Evolutionary conservation across 306 rosid species (phyloP), one percentile per base, ranked within the genome.

Genomic region (Luffa acutangula): DNA sequence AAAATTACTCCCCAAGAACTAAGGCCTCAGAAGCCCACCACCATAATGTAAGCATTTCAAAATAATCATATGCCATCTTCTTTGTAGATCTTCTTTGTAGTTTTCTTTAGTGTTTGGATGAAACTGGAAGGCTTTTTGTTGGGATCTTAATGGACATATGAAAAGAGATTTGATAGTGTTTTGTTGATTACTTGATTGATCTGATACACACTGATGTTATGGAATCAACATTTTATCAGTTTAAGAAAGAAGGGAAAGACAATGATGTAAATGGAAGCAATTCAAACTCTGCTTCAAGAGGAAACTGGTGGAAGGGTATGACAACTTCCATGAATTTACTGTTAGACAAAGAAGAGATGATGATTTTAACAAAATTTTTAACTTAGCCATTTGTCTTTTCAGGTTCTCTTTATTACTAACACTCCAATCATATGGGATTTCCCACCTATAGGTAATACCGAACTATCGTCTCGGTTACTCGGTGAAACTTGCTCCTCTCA

Each of bases 301-400:
- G 97, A 80, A 92, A 94, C 82, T 94, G 98, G 98, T 94, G 98
- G 98, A 82, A 94, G 87, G 98, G 98, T 94, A 88, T 39, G 84
- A 79, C 46, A 81, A 21, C 76, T 39, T n/a, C 51, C 20, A 52
- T 75, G 8, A 48, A 37, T 75, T 52, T 17, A 9, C 11, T 53
- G 5, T 52, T 53, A 18, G 46, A 45, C 9, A 64, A 77, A 58
- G 36, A 48, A 49, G 58, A 78, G 25, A 7, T 48, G 49, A 21
- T 10, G 46, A 18, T 45, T 12, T 76, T 53, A 36, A 48, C 20
- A 42, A 34, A 0, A 42, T 2, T 39, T 76, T 80, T 75, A 62
- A 37, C 71, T 45, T 9, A 14, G 10, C 15, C 63, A 49, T 70
- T 3, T 41, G 9, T 65, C 80, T 77, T 52, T 71, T 78, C 92